Evolutionary conservation across 164 flowering plant species (phyloP).

Genomic region (Vitis riparia): DNA sequence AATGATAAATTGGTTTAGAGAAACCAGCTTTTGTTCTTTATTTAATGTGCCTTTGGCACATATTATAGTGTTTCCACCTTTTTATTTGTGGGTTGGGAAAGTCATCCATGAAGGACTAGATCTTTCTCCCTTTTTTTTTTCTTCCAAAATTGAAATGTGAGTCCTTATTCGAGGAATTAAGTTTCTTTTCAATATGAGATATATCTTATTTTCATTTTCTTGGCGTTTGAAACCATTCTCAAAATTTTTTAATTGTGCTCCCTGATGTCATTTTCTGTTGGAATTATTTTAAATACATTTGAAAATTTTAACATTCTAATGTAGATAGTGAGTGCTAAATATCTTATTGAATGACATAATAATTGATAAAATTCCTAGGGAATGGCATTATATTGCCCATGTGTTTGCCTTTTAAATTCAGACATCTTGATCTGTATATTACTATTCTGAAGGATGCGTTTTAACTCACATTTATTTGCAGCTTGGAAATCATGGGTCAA

Average conservation of each 20-base stretch:
- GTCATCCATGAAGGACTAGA: too few species aligned
- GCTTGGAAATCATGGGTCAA: constrained; percentile 88
- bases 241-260: background rate
- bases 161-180: background rate
- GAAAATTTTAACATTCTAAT: background rate
- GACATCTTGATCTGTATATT: background rate
- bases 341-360: background rate
- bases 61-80: too few species aligned
- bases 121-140: too few species aligned
- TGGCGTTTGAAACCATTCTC: background rate
- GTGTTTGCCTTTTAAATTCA: background rate
- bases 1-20: background rate
- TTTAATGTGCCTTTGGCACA: background rate
- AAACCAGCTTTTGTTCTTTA: background rate
- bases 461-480: constrained; percentile 26
- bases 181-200: background rate
- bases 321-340: background rate
- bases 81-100: too few species aligned
- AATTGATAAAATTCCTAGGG: background rate
- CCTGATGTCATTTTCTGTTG: background rate
- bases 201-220: background rate
- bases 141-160: too few species aligned
- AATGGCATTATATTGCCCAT: background rate
- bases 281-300: background rate
- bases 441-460: background rate